These are phyloP conservation scores for Linnemannia elongata DNA, from an alignment of 192 early-diverging fungal genomes.

Conservation along the genomic window DNA sequence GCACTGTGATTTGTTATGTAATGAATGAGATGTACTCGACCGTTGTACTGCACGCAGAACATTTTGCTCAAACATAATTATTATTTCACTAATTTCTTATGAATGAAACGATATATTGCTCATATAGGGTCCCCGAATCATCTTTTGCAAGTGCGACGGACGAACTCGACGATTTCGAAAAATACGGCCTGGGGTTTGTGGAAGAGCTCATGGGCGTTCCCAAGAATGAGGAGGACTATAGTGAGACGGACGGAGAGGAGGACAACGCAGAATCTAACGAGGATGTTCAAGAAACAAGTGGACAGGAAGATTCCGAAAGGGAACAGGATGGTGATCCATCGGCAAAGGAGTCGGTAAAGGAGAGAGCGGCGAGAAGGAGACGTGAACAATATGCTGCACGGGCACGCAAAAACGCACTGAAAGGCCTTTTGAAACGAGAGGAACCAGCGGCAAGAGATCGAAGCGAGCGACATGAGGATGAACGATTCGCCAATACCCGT, in stretches of 20 bases:
- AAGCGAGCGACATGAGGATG: constrained; percentile 18
- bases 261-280: background rate
- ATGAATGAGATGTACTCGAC: background rate
- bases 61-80: background rate
- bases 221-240: constrained; percentile 9
- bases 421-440: background rate
- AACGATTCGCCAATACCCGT: constrained; percentile 6
- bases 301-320: background rate
- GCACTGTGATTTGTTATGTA: background rate
- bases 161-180: constrained; percentile 3
- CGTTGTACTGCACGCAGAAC: background rate
- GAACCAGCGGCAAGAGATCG: constrained; percentile 4
- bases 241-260: background rate
- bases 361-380: background rate
- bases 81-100: background rate
- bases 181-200: constrained; percentile 34
- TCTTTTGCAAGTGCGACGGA: background rate
- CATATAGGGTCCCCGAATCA: constrained; percentile 31
- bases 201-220: constrained; percentile 45
- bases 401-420: background rate
- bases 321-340: background rate
- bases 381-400: background rate
- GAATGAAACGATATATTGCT: background rate
- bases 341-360: background rate
- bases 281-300: background rate